Evolutionary conservation across 177 flowering plant genomes (phyloP), one percentile per base, ranked within the genome.

Genomic region (Vitis hybrid): DNA sequence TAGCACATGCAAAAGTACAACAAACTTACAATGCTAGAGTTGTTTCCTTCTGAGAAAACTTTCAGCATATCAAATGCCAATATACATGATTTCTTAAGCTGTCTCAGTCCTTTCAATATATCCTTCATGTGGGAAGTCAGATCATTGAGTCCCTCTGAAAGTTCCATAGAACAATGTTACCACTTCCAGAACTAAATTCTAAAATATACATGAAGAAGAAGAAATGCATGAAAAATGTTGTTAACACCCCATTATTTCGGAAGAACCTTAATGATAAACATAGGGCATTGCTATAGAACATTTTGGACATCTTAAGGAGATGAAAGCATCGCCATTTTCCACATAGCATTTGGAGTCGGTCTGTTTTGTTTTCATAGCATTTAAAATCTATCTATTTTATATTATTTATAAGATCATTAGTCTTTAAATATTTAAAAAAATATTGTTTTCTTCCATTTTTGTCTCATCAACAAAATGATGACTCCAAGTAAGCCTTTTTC

Each of bases 31-130:
- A 80, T 67, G 66, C 87, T 84, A 2, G 82, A 65, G 7, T 87
- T 93, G 52, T 81, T 80, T 56, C 86, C 89, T 75, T 85, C 83
- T 12, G 88, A 84, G 39, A 90, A 70, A 72, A 82, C 60, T 80
- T 88, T 90, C 58, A 88, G 79, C 83, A 90, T 84, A 68, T 88
- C 80, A 61, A 80, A 32, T 57, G 97, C 91, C 76, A 91, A 68
- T 30, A 76, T 67, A 51, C 88, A 83, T 17, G 84, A 80, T 77
- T 78, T 88, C 82, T 71, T 88, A 9, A 91, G 79, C 78, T 90
- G 93, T 73, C 90, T 86, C 72, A 91, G 72, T 39, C 82, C 85
- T 79, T 80, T 90, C 75, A 84, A 61, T 64, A 90, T 83, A 70
- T 87, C 91, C 81, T 87, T 91, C 82, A 84, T 71, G 65, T 81